Base-by-base conservation (phyloP, 2,329 filamentous ascomycete genomes). In the Atkinsonella texensis region DNA sequence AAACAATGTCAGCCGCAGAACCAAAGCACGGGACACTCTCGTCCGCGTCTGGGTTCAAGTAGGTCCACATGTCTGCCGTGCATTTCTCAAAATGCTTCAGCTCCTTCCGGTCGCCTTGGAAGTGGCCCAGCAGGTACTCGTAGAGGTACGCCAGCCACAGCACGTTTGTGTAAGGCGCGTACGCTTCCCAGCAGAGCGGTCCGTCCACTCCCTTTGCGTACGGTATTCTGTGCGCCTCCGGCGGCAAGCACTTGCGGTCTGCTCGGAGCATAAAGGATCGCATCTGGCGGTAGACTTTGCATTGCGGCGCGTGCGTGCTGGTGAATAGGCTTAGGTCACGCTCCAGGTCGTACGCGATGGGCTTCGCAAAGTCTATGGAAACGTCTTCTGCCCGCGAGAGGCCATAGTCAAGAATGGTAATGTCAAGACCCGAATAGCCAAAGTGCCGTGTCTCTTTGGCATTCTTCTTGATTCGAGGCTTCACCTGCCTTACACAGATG, bases 331-430 rank as follows among this genome's bases (percentile, higher is more conserved):
- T 65, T 18, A 83, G 70, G 52, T 84, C 81, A 42, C 72, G 70
- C 57, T 84, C 81, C 10, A 84, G 68, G 56, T 84, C 78, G 55
- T 75, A 77, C 2, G 75, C 77, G 7, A 80, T 70, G 0, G 71
- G 68, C 13, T 56, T 58, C 2, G 67, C 63, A 31, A 69, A 62
- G 17, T 69, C 64, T 3, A 60, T 50, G 1, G 60, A 62, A 5
- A 70, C 55, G 48, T 76, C 68, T 32, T 73, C 73, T 2, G 79
- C 80, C 17, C 81, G 73, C 1, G 81, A 84, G 13, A 84, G 70
- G 0, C 80, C 81, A 55, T 84, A 84, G 63, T 84, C 81, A 5
- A 84, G 68, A 41, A 84, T 79, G 0, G 81, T 84, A 46, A 84
- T 76, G 51, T 83, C 77, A 4, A 83, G 67, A 1, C 79, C 80